Evolutionary conservation across 2,329 filamentous ascomycete genomes (phyloP), one percentile per base, ranked within the genome.

Genomic region (Rhexocercosporidium sp.): DNA sequence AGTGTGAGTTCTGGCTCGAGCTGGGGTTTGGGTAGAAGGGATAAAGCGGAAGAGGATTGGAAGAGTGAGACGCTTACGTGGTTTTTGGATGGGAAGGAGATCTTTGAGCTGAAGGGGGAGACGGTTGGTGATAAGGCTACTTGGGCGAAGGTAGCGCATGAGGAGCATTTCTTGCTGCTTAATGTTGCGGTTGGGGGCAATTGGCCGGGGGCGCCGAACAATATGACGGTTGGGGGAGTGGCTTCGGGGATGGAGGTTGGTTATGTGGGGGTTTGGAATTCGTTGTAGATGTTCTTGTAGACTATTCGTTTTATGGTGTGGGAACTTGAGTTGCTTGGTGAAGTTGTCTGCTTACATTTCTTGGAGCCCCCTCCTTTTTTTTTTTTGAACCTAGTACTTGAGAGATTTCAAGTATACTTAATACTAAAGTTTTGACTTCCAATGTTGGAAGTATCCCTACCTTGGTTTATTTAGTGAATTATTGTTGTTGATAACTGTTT

Each of bases 161-260:
- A 70, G 51, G 67, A 64, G 14, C 77, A 79, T 67, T 79, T 81
- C 71, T 68, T 82, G 18, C 60, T 82, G 54, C 70, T 82, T 22
- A 80, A 82, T 66, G 76, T 81, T n/a, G 80, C 80, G 25, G 76
- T 82, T 3, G 80, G 80, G 20, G 79, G 80, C 2, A 66, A 74
- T 22, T 79, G 75, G 25, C 70, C 72, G 3, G 73, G 67, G 25
- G 80, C 78, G 16, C 80, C 81, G 0, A 79, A 76, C 12, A 68
- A 69, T 3, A 56, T 60, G 37, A 82, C 81, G 3, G 60, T 66
- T 14, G 79, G 74, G 9, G 80, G 80, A 0, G 59, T 69, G 6
- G 72, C 71, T 1, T 74, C 78, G 8, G 72, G 71, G 12, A 78
- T 82, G 77, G 78, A 81, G 69, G 74, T 82, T 20, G 77, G 79